Evolutionary conservation across 441 rosid species (phyloP).

Genomic region (Isatis lusitanica): DNA sequence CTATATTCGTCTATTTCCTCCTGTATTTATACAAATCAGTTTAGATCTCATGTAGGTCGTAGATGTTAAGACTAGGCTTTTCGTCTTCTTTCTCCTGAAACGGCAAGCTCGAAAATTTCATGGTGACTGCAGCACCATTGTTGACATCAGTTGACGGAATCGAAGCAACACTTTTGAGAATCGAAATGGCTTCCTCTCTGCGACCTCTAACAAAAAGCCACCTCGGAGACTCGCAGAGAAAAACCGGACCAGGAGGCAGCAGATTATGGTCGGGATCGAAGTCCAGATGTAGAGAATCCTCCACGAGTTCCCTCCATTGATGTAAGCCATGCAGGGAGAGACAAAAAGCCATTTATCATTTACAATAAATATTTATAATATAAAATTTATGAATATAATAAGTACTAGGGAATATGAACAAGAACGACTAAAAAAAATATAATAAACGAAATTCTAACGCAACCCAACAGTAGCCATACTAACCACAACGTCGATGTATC

Average conservation of each 20-base stretch:
- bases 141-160: not conserved
- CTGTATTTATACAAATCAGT: too few relatives aligned
- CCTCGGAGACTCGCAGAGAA: conserved; percentile 66
- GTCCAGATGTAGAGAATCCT: conserved; percentile 62
- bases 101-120: conserved; percentile 35
- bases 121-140: conserved; percentile 2
- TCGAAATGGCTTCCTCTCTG: conserved; percentile 50
- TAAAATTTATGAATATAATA: too few relatives aligned
- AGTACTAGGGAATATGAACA: too few relatives aligned
- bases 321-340: conserved; percentile 61
- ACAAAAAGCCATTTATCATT: conserved; percentile 66
- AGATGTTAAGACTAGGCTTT: conserved; percentile 39
- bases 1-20: too few relatives aligned
- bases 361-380: too few relatives aligned
- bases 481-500: too few relatives aligned
- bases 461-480: too few relatives aligned
- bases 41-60: not conserved
- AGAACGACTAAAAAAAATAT: too few relatives aligned
- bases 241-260: conserved; percentile 42
- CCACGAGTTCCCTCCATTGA: conserved; percentile 61
- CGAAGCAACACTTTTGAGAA: conserved; percentile 46
- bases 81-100: conserved; percentile 30
- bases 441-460: too few relatives aligned
- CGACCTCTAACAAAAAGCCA: conserved; percentile 72
- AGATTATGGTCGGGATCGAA: conserved; percentile 53